Evolutionary conservation across 805 yeast species (phyloP).

Genomic region (Candida tammaniensis): DNA sequence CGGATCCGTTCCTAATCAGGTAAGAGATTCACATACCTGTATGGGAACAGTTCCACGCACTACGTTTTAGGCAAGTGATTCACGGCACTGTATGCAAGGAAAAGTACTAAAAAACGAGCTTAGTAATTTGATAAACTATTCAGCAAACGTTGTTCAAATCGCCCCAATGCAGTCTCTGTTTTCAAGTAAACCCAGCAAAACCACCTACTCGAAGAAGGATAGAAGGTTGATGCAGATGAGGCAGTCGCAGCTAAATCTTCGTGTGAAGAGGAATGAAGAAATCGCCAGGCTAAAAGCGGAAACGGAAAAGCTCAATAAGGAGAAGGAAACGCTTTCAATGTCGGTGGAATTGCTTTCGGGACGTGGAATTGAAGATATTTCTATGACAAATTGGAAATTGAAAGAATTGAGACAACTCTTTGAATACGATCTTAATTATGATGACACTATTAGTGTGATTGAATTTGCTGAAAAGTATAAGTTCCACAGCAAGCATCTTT

Average conservation of each 20-base stretch:
- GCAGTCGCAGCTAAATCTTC: background rate
- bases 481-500: background rate
- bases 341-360: background rate
- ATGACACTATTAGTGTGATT: background rate
- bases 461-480: background rate
- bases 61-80: background rate
- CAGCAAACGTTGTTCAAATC: no score
- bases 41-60: no score
- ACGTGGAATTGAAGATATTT: background rate
- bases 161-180: background rate
- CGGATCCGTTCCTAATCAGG: background rate
- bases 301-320: no score
- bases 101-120: no score
- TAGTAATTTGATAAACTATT: background rate
- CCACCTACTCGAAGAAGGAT: background rate
- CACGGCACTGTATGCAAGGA: no score
- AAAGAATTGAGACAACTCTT: background rate
- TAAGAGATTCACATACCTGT: no score
- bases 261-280: no score
- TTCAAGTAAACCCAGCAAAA: background rate
- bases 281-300: no score
- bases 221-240: slow-evolving; percentile 2
- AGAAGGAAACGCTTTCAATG: background rate
- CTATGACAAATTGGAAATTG: background rate
- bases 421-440: background rate